A percentile compares a stretch with the other conserved stretches of the same genome.
phyloP scores from a whole-genome alignment of 352 stramenopile genomes.

The Phytopythium cucurbitacearum region DNA sequence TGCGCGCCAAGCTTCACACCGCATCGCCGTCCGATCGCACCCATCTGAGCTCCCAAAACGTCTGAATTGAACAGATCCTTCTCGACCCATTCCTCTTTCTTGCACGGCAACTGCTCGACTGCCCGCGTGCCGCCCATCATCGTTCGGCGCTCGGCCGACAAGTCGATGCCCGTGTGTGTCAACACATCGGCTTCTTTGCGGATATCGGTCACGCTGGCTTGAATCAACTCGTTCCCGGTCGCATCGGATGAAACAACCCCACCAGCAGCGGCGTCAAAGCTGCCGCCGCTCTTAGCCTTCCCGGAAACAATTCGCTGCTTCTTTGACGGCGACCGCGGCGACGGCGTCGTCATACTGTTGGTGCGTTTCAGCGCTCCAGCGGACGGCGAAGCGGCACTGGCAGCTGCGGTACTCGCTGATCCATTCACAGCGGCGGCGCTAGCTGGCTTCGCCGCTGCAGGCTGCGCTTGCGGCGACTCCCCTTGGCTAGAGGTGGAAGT shows the following conservation, averaged over 20 bases:
- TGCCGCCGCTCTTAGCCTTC: constrained; percentile 32
- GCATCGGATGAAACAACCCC: constrained; percentile 13
- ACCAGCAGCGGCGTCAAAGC: background rate
- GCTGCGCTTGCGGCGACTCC: constrained; percentile 23
- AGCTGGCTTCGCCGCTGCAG: background rate
- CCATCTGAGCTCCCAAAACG: constrained; percentile 56
- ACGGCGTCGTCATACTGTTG: constrained; percentile 49
- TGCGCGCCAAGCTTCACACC: constrained; percentile 52
- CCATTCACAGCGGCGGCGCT: background rate
- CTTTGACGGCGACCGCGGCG: constrained; percentile 72
- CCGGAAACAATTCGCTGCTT: constrained; percentile 38
- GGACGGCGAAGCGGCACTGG: constrained; percentile 31
- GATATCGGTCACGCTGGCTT: constrained; percentile 66
- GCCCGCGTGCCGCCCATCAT: constrained; percentile 69
- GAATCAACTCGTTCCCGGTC: constrained; percentile 48
- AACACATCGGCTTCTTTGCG: constrained; percentile 81
- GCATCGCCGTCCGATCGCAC: constrained; percentile 31
- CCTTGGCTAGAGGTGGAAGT: constrained; percentile 12
- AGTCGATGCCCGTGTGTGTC: constrained; percentile 79
- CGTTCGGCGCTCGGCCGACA: constrained; percentile 60
- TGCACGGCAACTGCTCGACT: constrained; percentile 48
- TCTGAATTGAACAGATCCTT: constrained; percentile 80
- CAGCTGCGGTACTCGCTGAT: constrained; percentile 1
- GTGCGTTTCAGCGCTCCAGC: constrained; percentile 41
- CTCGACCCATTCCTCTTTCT: constrained; percentile 76